Evolutionary conservation across 139 green algal genomes (phyloP).

Genomic region (Pedinophyceae sp.): DNA sequence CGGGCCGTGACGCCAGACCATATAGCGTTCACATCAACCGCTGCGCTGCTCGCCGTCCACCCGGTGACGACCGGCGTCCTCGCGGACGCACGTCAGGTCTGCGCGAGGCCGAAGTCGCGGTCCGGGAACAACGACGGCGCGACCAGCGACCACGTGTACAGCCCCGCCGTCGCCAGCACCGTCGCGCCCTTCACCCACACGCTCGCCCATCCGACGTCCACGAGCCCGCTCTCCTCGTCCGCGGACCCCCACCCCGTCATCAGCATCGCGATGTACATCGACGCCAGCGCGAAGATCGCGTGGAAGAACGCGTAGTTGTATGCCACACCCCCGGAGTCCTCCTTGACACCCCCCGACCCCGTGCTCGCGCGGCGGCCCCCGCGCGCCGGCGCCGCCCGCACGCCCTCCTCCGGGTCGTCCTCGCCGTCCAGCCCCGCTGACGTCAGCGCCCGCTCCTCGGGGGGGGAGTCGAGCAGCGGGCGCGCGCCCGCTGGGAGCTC

Average conservation of each 20-base stretch:
- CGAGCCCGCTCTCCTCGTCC: slow-evolving; percentile 45
- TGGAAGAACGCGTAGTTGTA: slow-evolving; percentile 94
- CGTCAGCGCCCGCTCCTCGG: slow-evolving; percentile 26
- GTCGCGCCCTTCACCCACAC: slow-evolving; percentile 84
- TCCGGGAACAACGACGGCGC: slow-evolving; percentile 77
- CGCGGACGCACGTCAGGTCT: no score
- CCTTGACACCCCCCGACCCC: slow-evolving; percentile 18
- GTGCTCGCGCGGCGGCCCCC: neutral
- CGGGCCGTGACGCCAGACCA: no score
- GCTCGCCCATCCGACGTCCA: slow-evolving; percentile 87
- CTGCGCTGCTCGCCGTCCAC: no score
- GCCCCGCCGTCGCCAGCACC: slow-evolving; percentile 49
- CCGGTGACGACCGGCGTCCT: no score
- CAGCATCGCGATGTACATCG: slow-evolving; percentile 92
- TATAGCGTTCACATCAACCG: no score
- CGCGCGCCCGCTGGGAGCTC: slow-evolving; percentile 4
- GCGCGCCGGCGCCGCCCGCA: neutral
- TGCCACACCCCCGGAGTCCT: slow-evolving; percentile 41
- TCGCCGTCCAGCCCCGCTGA: slow-evolving; percentile 51
- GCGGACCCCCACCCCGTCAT: slow-evolving; percentile 86
- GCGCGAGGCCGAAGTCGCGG: no score
- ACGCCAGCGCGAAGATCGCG: slow-evolving; percentile 85
- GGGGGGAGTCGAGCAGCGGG: slow-evolving; percentile 26
- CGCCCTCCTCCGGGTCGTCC: slow-evolving; percentile 11
- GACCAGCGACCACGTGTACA: slow-evolving; percentile 88